Base-by-base conservation (phyloP, 2,329 filamentous ascomycete genomes). In the Lasiodiplodia hormozganensis region DNA sequence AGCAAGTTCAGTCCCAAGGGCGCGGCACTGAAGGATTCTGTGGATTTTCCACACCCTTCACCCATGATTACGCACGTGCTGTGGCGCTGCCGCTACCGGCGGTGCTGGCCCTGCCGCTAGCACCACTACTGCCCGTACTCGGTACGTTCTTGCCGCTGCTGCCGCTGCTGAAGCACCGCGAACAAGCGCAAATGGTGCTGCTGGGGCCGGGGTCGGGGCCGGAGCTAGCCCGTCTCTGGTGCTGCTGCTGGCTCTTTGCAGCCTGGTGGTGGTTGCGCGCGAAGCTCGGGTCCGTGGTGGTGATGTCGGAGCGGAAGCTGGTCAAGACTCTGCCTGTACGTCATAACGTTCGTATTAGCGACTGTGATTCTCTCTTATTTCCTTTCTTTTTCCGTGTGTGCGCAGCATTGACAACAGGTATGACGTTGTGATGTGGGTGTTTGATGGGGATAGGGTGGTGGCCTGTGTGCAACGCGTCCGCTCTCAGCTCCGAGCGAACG, bases 201-300 rank as follows among this genome's bases (percentile, higher is more conserved):
- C 43, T 10, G n/a, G 18, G 16, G n/a, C 34, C 34, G 54, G n/a
- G 5, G 54, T 34, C 34, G 54, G 31, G 4, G 31, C 34, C 54
- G 54, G 18, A 43, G 40, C 40, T 43, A 18, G 18, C 1, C 16
- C 3, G 40, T 43, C 16, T 16, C 34, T 40, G 25, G 18, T 10
- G 36, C 56, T 18, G 8, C 12, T 36, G 7, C 11, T 43, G 18
- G n/a, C 11, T 14, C 25, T 10, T 21, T 62, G 16, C n/a, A 47
- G 21, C 23, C 21, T 18, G 5, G 38, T 28, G n/a, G n/a, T 52
- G n/a, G n/a, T 52, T 52, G 60, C 60, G 60, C 60, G 31, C 60
- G n/a, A 64, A 64, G 60, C 47, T 64, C 60, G 60, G 60, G 47
- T 64, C 60, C 28, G 60, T 38, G 28, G 43, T 52, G 43, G 60